Base-by-base conservation (phyloP, 2,329 filamentous ascomycete genomes). In the Drechslerella coelobrocha region DNA sequence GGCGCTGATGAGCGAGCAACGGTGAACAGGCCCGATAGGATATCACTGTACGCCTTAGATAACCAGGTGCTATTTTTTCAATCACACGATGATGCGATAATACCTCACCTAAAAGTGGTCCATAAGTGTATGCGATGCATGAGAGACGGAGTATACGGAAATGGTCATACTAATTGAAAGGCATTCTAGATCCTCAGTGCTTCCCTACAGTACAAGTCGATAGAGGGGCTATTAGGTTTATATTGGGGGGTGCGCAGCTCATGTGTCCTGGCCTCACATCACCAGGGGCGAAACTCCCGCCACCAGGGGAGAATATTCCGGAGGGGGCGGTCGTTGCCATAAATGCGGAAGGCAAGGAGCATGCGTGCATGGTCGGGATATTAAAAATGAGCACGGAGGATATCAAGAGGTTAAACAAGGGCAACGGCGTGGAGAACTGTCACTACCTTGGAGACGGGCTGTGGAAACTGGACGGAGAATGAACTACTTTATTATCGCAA, bases 181-280 rank as follows among this genome's bases (percentile, higher is more conserved):
- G n/a, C 26, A 14, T 55, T 14, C 17, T 51, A 73, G 72, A 93
- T 81, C 94, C 94, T 8, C 82, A 86, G 75, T 89, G 87, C 68
- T 93, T 99, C 79, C 88, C 90, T 17, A 89, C 86, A 56, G 84
- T 99, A 65, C 89, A 92, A 68, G 96, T 97, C 79, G 94, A 99
- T 80, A 87, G 94, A 53, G 94, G 94, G 72, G 94, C 94, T 3
- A 97, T 99, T 77, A 90, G 94, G 72, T 99, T 99, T 81, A 93
- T 99, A 24, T 85, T 99, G 1, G 90, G 88, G 0, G 94, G 94
- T 47, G 94, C 94, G 0, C 91, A 93, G 12, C 87, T 99, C 73
- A 99, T 99, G 94, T 93, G 92, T 1, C 94, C 94, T 0, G 94
- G 94, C 0, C 80, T 99, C 75, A 99, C 94, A 26, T 91, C 87